Conservation (phyloP, 768 basidiomycete species). For the Daedalea quercina region DNA sequence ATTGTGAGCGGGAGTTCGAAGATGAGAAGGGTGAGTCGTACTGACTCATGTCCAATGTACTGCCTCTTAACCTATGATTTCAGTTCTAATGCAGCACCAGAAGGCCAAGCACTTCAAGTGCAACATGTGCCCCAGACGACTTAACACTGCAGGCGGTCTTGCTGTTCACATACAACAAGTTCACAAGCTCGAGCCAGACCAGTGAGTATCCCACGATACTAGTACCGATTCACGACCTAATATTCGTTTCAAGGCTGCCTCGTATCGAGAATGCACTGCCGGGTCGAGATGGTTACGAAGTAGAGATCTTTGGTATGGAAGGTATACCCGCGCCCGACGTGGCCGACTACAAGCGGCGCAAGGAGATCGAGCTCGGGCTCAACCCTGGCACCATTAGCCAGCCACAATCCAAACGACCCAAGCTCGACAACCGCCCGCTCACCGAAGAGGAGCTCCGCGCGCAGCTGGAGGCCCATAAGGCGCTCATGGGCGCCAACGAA, state of each 20-base stretch:
- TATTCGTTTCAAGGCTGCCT: slow-evolving; percentile 41
- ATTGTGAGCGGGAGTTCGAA: slow-evolving; percentile 98
- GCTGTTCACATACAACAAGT: slow-evolving; percentile 99
- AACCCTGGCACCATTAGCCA: slow-evolving; percentile 77
- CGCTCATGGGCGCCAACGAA: slow-evolving; percentile 72
- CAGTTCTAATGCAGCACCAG: slow-evolving; percentile 98
- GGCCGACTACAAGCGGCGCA: slow-evolving; percentile 92
- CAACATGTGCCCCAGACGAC: slow-evolving; percentile 86
- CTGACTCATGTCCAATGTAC: background rate
- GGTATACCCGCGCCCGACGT: slow-evolving; percentile 93
- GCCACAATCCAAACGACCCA: slow-evolving; percentile 75
- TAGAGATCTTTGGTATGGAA: slow-evolving; percentile 99
- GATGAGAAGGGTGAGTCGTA: slow-evolving; percentile 85
- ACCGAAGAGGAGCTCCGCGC: slow-evolving; percentile 80
- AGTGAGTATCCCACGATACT: slow-evolving; percentile 21
- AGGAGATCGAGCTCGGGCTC: slow-evolving; percentile 90
- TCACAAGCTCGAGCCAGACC: slow-evolving; percentile 96
- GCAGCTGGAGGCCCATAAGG: slow-evolving; percentile 85
- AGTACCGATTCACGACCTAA: background rate
- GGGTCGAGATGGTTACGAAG: slow-evolving; percentile 94
- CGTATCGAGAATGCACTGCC: slow-evolving; percentile 96
- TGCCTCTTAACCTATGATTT: background rate
- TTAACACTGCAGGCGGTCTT: slow-evolving; percentile 96
- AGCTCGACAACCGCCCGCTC: slow-evolving; percentile 69
- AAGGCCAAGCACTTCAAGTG: slow-evolving; percentile 99